Evolutionary conservation across 1,284 basidiomycete species (phyloP).

Genomic region (Tylopilus sp.): DNA sequence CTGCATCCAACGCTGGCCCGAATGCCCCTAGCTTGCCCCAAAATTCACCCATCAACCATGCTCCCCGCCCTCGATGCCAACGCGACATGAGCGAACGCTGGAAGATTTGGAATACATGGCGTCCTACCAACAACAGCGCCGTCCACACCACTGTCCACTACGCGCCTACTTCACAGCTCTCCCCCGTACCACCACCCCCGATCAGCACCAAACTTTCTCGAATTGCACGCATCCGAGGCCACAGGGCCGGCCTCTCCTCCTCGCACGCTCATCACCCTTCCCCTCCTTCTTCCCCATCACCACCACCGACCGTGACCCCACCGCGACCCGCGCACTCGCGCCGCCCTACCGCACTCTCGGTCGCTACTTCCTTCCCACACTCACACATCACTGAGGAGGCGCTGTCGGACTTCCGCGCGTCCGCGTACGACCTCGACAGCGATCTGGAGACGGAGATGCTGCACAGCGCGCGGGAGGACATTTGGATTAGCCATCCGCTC

Average conservation of each 20-base stretch:
- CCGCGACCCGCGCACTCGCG: constrained; percentile 19
- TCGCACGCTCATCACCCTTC: neutral
- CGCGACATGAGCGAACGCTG: constrained; percentile 7
- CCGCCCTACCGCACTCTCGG: constrained; percentile 25
- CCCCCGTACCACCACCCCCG: neutral
- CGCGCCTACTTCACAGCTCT: constrained; percentile 7
- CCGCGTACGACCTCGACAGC: constrained; percentile 29
- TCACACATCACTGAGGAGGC: constrained; percentile 29
- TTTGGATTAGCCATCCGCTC: constrained; percentile 8
- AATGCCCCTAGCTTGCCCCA: neutral
- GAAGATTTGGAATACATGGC: constrained; percentile 24
- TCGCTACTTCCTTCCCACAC: constrained; percentile 25
- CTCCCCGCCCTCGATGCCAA: constrained; percentile 3
- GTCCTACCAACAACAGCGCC: neutral
- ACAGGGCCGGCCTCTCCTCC: too few relatives aligned
- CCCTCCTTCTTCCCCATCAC: too few relatives aligned
- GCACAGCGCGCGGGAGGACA: constrained; percentile 21
- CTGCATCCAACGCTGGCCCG: constrained; percentile 6
- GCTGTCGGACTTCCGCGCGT: constrained; percentile 21
- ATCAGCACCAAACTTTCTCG: neutral
- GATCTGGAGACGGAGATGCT: constrained; percentile 30
- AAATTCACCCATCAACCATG: constrained; percentile 3
- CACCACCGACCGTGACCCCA: too few relatives aligned
- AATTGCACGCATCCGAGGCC: neutral
- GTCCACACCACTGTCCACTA: neutral